Base-by-base conservation (phyloP, 495 filamentous ascomycete genomes). In the Aspergillus affinis region DNA sequence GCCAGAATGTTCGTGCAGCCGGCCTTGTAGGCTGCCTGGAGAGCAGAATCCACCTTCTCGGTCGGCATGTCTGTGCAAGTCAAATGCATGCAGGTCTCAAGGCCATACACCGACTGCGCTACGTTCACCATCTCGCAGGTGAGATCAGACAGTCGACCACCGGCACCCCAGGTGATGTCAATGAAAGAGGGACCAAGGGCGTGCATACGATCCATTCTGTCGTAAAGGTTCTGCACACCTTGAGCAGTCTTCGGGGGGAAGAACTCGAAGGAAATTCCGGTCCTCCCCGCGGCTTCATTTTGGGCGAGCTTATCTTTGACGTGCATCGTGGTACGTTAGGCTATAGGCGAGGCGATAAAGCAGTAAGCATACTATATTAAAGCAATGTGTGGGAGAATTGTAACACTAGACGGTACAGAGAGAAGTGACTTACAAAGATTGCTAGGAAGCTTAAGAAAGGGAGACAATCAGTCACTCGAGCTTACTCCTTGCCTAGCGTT, bases 131-230 rank as follows among this genome's bases (percentile, higher is more conserved):
- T 99, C 69, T 99, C 95, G 72, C 88, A 92, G 12, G 95, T 99
- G 69, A 99, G 78, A 61, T 95, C 86, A 48, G 93, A 94, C 56
- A 91, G 82, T 62, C 89, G 86, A 32, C 95, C 95, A 59, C 95
- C 95, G 51, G 95, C 95, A 61, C 96, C 96, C 95, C 95, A 99
- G 54, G 95, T 99, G 71, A 99, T 87, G 74, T 99, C 95, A 71
- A 99, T 91, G 78, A 98, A 99, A 61, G 90, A 86, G 15, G 95
- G 95, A 0, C 94, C 93, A 57, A 94, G 84, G 65, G 83, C 82
- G 73, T 98, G 91, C 95, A 99, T 99, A 70, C 93, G 92, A 78
- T 99, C 92, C 90, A 99, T 98, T 65, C 93, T 89, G 72, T 99
- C 95, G 78, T 99, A 99, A 57, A 99, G 86, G 72, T 99, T 99